Base-by-base conservation (phyloP, 2,329 filamentous ascomycete species). In the Furcasterigmium sp. region DNA sequence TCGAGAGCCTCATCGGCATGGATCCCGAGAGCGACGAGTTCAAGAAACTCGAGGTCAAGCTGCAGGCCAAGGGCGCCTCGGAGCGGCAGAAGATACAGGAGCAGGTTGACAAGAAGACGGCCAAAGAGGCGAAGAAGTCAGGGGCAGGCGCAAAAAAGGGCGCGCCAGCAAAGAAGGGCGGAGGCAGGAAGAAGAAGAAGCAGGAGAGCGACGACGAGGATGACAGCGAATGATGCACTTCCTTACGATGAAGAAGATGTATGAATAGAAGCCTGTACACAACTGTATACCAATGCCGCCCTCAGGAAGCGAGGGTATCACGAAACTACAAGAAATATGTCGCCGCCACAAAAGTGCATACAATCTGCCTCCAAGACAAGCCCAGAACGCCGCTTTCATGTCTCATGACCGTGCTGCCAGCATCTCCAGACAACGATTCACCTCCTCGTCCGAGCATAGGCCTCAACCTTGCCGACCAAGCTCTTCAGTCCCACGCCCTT, bases 1-100 rank as follows among this genome's bases (percentile, higher is more conserved):
- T 98, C 5, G 93, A 98, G 66, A 82, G 82, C 37, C 70, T 98
- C 40, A 85, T 96, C 32, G 91, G 84, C 8, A 88, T 91, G 79
- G 85, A 96, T 59, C 61, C 79, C 0, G 84, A 89, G 28, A 72
- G 78, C n/a, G 73, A 82, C 8, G 83, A 87, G 54, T 96, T 96
- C 59, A 69, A 64, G 52, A 62, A 69, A 11, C 64, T 87, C 41
- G 88, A 89, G 51, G 61, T 64, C 45, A 72, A 79, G 39, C 61
- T 97, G 51, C 75, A 84, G 45, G 79, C 76, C 29, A 70, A 78
- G 56, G 93, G 93, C 1, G 73, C 70, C 15, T 69, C 68, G 9
- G 89, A 95, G 66, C 73, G 93, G 42, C 75, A 77, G 49, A 87
- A 85, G 60, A 76, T 91, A 41, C 81, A 86, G 62, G 85, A 82